Evolutionary conservation across 495 filamentous ascomycete genomes (phyloP), one percentile per base, ranked within the genome.

Genomic region (Neurospora sp.): DNA sequence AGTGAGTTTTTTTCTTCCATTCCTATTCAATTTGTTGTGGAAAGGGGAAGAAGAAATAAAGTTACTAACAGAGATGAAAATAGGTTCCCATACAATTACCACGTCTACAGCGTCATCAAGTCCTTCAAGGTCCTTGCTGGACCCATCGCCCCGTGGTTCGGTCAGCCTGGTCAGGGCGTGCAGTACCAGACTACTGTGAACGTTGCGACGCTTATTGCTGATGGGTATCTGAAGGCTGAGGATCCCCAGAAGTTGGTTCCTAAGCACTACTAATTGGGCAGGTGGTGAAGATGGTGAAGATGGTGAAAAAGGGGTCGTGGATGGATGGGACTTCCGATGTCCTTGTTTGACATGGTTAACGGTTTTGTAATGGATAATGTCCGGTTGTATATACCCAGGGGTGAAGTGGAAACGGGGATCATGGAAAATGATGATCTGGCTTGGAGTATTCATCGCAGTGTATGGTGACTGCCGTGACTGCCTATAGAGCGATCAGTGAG

Each of bases 81-180:
- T 9, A 80, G 77, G 12, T 84, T 83, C 69, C 85, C 85, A 20
- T 87, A 84, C 73, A 88, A 87, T 70, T 90, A 90, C 73, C 82
- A 86, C 75, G 81, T 88, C 2, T 90, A 89, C 75, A 75, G 81
- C 27, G 86, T 89, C 41, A 76, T 72, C 0, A 81, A 79, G 74
- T 76, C 79, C 3, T 81, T 90, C 40, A 72, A 72, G 8, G 85
- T 86, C 2, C 69, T 78, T 1, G 74, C 84, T 7, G 88, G 88
- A 2, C 86, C 86, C 2, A 86, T 88, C 69, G 82, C 84, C 38
- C 80, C 85, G 14, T 89, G 84, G 85, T 90, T 88, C 76, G 86
- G 85, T 22, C 88, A 90, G 80, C 86, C 86, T 0, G 88, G 88
- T 0, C 79, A 85, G 73, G 88, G 88, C 4, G 81, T 84, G 7